A percentile compares a stretch with the other conserved stretches of the same genome.
Evolutionary conservation across 257 asterid species (phyloP).

Genomic region (Osmanthus fragrans): DNA sequence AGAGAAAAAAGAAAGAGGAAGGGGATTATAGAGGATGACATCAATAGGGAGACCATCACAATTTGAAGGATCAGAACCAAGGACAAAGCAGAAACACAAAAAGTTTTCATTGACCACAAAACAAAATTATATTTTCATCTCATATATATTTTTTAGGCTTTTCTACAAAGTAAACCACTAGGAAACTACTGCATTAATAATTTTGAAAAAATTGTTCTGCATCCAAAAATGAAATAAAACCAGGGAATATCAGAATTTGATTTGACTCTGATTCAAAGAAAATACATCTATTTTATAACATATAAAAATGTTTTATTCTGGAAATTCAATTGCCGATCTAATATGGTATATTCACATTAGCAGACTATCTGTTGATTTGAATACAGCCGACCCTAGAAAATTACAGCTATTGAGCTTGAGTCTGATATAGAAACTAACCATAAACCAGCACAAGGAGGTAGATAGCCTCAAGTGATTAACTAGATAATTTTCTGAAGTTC

Average conservation of each 20-base stretch:
- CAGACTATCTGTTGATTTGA: not conserved
- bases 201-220: not conserved
- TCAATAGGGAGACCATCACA: not conserved
- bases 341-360: not conserved
- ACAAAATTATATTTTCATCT: not conserved
- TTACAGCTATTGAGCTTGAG: not conserved
- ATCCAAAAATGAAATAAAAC: not conserved
- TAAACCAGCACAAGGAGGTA: not conserved
- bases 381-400: not conserved
- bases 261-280: not conserved
- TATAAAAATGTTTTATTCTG: not conserved
- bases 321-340: not conserved
- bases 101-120: constrained; percentile 6
- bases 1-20: not conserved
- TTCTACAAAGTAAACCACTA: not conserved
- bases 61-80: constrained; percentile 9
- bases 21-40: not conserved
- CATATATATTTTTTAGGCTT: not conserved
- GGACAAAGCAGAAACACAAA: not conserved
- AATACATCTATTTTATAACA: too few relatives aligned
- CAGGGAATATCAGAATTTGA: not conserved
- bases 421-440: not conserved
- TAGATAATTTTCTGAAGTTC: not conserved
- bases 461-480: not conserved
- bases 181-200: not conserved